phyloP scores from a whole-genome alignment of 305 asterid genomes.

The Solanum chacoense region DNA sequence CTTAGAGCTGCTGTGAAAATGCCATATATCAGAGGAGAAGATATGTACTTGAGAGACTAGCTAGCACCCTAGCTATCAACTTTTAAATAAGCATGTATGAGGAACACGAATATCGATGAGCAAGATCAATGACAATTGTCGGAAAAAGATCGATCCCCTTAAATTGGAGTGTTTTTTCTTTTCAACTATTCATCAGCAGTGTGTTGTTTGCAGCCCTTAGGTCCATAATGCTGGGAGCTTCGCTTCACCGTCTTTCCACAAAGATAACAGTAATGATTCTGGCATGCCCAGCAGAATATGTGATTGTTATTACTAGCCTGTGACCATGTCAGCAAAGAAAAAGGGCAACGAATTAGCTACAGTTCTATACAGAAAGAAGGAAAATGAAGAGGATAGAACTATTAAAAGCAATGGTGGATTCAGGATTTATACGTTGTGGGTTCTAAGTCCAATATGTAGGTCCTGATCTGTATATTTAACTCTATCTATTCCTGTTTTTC shows the following conservation, averaged over 20 bases:
- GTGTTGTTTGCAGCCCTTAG: constrained; percentile 91
- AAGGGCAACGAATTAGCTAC: background rate
- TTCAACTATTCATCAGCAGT: constrained; percentile 28
- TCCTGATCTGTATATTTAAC: background rate
- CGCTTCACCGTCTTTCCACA: constrained; percentile 66
- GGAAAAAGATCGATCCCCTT: background rate
- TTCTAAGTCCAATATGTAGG: background rate
- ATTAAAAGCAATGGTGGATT: background rate
- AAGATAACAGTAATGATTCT: constrained; percentile 74
- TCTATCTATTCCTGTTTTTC: background rate
- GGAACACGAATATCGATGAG: background rate
- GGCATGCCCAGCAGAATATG: constrained; percentile 88
- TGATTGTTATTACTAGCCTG: constrained; percentile 81
- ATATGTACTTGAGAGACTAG: background rate
- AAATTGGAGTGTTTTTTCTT: background rate
- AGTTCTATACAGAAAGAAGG: background rate
- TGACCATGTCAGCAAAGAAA: background rate
- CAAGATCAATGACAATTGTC: background rate
- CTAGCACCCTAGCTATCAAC: background rate
- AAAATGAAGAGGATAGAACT: background rate
- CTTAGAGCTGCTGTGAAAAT: background rate
- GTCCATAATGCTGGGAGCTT: constrained; percentile 61
- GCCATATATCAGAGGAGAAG: background rate
- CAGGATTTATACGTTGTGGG: background rate
- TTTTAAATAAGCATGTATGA: background rate